phyloP scores from a whole-genome alignment of 768 basidiomycete species.

The Rhodotorula babjevae region DNA sequence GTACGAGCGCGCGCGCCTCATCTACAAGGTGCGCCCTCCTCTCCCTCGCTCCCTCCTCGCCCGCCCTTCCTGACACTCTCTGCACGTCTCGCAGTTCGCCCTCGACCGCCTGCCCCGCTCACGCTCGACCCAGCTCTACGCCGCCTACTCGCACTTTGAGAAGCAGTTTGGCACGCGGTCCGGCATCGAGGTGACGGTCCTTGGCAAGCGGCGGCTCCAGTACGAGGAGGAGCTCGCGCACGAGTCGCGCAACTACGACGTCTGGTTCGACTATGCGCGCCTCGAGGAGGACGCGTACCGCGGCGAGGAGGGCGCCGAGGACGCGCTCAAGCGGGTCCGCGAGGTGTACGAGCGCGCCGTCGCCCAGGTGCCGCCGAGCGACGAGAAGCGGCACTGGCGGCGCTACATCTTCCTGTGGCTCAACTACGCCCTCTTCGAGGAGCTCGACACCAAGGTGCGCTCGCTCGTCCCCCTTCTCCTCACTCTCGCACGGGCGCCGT shows the following conservation, averaged over 20 bases:
- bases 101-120: slow-evolving; percentile 84
- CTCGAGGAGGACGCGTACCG: slow-evolving; percentile 82
- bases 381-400: slow-evolving; percentile 74
- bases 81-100: slow-evolving; percentile 65
- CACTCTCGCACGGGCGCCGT: background rate
- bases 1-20: slow-evolving; percentile 90
- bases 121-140: slow-evolving; percentile 80
- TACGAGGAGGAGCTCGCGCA: slow-evolving; percentile 93
- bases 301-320: slow-evolving; percentile 67
- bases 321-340: slow-evolving; percentile 63
- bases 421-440: slow-evolving; percentile 95
- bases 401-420: slow-evolving; percentile 50
- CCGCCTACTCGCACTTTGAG: slow-evolving; percentile 93
- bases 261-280: slow-evolving; percentile 94
- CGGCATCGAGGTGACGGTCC: slow-evolving; percentile 84
- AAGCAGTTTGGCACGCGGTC: slow-evolving; percentile 90
- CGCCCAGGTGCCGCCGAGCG: slow-evolving; percentile 87
- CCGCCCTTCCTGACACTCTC: background rate
- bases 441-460: slow-evolving; percentile 82
- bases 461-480: background rate
- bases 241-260: slow-evolving; percentile 90
- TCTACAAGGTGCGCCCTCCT: slow-evolving; percentile 72
- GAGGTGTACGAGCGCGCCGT: slow-evolving; percentile 96
- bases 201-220: slow-evolving; percentile 95
- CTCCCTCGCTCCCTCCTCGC: background rate